Evolutionary conservation across 805 yeast genomes (phyloP), one percentile per base, ranked within the genome.

Genomic region (Saccharomycopsis sp.): DNA sequence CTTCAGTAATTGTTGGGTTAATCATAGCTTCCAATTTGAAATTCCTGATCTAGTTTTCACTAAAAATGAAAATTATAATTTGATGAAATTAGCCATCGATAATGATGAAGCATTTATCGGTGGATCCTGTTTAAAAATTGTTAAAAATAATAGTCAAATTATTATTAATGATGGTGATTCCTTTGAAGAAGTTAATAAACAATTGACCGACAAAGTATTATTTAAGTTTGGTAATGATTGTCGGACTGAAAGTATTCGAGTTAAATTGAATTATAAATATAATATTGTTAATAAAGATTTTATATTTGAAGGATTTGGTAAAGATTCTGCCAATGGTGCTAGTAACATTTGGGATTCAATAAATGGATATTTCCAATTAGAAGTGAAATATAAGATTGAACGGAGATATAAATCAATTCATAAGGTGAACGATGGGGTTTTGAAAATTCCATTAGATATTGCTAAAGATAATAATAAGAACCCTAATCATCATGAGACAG

Each of bases 1-100:
- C 0, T 66, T 46, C 43, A 40, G 50, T 11, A 40, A 54, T 1
- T 53, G 36, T 4, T 70, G 75, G 74, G 67, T 66, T 7, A 60
- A 70, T 45, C 54, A 56, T 1, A 59, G 59, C 16, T 45, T 66
- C 14, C 71, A 68, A 49, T 51, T 47, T 19, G 56, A 61, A 1
- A 49, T 64, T 1, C 75, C 74, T 0, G 36, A 55, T 3, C 45
- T 51, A 2, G 42, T 51, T 16, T 47, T 33, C 37, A 8, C 14
- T 8, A 14, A 7, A 4, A 8, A 33, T n/a, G 27, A 60, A 46
- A 39, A 53, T 52, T 54, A 46, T n/a, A 29, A 49, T 1, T 27
- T 41, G 1, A 19, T 57, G 4, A 44, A 45, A 5, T 28, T 58
- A 3, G 32, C 43, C 2, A 33, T 62, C 13, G 47, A 50, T 35